phyloP scores from a whole-genome alignment of 2,329 filamentous ascomycete genomes.

The Rhynchosporium secalis region DNA sequence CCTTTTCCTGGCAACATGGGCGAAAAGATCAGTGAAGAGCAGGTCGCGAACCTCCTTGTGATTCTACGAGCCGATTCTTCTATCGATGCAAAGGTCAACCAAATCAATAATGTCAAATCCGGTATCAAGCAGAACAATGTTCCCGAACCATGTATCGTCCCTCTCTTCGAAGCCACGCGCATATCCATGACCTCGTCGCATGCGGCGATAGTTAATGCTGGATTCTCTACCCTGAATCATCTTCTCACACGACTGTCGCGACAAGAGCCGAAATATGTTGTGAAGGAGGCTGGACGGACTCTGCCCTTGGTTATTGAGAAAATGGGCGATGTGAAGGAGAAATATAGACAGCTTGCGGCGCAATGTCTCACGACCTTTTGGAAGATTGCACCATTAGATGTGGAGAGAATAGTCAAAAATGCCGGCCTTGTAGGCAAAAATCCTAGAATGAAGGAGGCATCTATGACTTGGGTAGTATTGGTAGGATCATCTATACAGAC shows the following conservation, averaged over 20 bases:
- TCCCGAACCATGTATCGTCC: conserved; percentile 68
- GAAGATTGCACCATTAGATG: conserved; percentile 65
- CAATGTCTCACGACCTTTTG: conserved; percentile 79
- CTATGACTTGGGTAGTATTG: conserved; percentile 82
- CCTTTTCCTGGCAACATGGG: conserved; percentile 42
- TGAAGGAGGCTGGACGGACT: conserved; percentile 69
- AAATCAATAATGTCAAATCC: conserved; percentile 76
- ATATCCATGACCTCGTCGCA: conserved; percentile 75
- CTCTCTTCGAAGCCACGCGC: conserved; percentile 80
- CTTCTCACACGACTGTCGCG: conserved; percentile 82
- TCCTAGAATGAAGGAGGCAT: conserved; percentile 78
- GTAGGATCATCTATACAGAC: conserved; percentile 46
- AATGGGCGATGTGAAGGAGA: conserved; percentile 85
- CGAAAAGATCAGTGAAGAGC: conserved; percentile 59
- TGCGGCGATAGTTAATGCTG: conserved; percentile 74
- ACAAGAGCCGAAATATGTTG: conserved; percentile 74
- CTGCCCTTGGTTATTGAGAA: conserved; percentile 78
- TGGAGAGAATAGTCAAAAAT: conserved; percentile 79
- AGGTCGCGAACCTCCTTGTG: conserved; percentile 55
- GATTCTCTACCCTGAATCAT: conserved; percentile 85
- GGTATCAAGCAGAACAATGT: conserved; percentile 92
- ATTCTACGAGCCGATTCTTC: conserved; percentile 62
- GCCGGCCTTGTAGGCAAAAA: conserved; percentile 78
- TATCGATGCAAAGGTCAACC: conserved; percentile 69
- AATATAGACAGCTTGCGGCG: conserved; percentile 71